Conservation (phyloP, 768 basidiomycete species). For the Termitomyces sp. region DNA sequence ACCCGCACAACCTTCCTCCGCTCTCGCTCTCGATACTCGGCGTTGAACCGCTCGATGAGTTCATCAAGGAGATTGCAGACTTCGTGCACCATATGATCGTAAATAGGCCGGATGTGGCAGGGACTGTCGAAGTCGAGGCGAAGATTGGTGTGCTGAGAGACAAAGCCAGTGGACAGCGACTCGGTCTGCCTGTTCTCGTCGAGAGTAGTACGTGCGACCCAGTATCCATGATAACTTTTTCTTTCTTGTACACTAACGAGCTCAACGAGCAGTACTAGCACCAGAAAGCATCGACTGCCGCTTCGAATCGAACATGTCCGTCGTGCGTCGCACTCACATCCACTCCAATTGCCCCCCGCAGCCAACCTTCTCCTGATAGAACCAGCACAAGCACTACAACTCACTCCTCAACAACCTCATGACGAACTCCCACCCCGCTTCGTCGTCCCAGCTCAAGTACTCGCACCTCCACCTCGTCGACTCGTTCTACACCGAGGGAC, state of each 20-base stretch:
- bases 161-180: constrained; percentile 44
- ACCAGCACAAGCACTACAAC: constrained; percentile 87
- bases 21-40: constrained; percentile 80
- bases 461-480: constrained; percentile 76
- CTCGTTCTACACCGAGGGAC: constrained; percentile 57
- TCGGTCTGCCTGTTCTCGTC: constrained; percentile 67
- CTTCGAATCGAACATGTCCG: constrained; percentile 93
- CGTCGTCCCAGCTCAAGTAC: constrained; percentile 60
- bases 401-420: constrained; percentile 80
- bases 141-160: constrained; percentile 81
- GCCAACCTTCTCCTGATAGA: constrained; percentile 32
- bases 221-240: constrained; percentile 1
- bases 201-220: constrained; percentile 68
- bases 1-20: constrained; percentile 39
- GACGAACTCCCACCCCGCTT: constrained; percentile 50
- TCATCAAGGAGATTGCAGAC: constrained; percentile 88
- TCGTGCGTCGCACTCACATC: constrained; percentile 42
- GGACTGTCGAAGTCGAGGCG: constrained; percentile 83
- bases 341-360: background rate
- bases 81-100: constrained; percentile 73
- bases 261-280: constrained; percentile 48
- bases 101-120: constrained; percentile 46
- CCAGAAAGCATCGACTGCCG: constrained; percentile 59
- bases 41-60: constrained; percentile 89
- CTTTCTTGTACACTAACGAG: background rate